Conservation (phyloP, 495 filamentous ascomycete species). For the Geopyxis carbonaria region DNA sequence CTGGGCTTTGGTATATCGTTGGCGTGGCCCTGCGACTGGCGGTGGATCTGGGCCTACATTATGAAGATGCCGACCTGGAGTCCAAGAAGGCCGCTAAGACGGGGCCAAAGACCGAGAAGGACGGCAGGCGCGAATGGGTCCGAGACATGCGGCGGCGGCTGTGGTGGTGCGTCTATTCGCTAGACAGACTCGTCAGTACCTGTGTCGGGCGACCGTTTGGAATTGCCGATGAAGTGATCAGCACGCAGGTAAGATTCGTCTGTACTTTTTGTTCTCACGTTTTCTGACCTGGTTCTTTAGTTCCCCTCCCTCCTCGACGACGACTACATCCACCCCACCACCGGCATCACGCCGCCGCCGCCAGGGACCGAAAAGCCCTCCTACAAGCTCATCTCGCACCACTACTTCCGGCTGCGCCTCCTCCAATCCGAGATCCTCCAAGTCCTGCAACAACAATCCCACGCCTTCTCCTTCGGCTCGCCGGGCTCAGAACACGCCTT, state of each 20-base stretch:
- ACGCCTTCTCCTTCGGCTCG: conserved; percentile 19
- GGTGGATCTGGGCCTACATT: conserved; percentile 82
- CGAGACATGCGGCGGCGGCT: conserved; percentile 72
- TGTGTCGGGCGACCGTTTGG: conserved; percentile 89
- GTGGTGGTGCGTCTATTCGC: conserved; percentile 94
- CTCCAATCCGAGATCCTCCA: conserved; percentile 91
- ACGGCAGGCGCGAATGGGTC: conserved; percentile 66
- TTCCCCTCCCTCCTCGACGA: conserved; percentile 82
- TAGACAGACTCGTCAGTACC: conserved; percentile 78
- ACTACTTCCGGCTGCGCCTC: conserved; percentile 82
- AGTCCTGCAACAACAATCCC: conserved; percentile 76
- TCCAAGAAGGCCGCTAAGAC: conserved; percentile 30
- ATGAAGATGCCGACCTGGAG: conserved; percentile 63
- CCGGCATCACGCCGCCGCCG: conserved; percentile 32
- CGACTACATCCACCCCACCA: conserved; percentile 64
- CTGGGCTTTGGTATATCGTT: conserved; percentile 92
- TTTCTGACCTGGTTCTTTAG: conserved; percentile 31
- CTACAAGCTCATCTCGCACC: conserved; percentile 76
- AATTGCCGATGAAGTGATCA: conserved; percentile 84
- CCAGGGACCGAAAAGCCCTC: conserved; percentile 38
- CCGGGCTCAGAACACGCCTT: conserved; percentile 9
- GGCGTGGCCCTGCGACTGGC: conserved; percentile 80
- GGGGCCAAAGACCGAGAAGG: conserved; percentile 38
- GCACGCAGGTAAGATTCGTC: conserved; percentile 31
- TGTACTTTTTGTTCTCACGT: neutral